Evolutionary conservation across 169 alveolate genomes (phyloP).

Genomic region (Amoebophrya sp.): DNA sequence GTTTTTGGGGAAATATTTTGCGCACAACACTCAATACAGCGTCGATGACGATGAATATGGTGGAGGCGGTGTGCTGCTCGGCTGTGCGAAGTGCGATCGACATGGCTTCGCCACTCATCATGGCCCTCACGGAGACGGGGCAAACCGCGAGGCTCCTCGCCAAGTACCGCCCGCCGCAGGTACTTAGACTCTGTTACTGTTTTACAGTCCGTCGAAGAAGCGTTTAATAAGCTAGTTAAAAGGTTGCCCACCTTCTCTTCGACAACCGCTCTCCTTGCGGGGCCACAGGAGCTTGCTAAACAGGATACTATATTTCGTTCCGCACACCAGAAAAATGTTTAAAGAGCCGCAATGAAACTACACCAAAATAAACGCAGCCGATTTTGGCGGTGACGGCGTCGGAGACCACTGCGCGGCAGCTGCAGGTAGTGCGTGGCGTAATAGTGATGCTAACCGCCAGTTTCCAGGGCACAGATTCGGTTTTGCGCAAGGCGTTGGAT

Average conservation of each 20-base stretch:
- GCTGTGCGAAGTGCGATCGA: constrained; percentile 47
- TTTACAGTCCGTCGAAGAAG: no score
- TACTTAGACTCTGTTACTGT: no score
- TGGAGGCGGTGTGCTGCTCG: constrained; percentile 47
- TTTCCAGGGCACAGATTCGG: constrained; percentile 47
- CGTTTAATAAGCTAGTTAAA: no score
- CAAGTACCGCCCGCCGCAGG: constrained; percentile 83
- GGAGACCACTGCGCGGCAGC: constrained; percentile 70
- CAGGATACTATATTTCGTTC: no score
- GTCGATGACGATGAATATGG: constrained; percentile 29
- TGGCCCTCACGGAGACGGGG: constrained; percentile 92
- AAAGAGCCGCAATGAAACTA: no score
- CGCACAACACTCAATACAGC: constrained; percentile 28
- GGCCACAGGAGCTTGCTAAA: no score
- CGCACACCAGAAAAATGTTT: no score
- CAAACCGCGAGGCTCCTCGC: constrained; percentile 86
- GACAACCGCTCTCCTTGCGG: no score
- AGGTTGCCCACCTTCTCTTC: no score
- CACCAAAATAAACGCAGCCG: no score
- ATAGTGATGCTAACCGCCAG: constrained; percentile 52
- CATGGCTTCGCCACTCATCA: constrained; percentile 67
- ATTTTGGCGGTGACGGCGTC: constrained; percentile 79
- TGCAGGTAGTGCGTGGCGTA: constrained; percentile 83
- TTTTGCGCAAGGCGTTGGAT: constrained; percentile 39
- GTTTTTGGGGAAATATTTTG: no score